Evolutionary conservation across 1,284 basidiomycete genomes (phyloP).

Genomic region (Vanrija humicola): DNA sequence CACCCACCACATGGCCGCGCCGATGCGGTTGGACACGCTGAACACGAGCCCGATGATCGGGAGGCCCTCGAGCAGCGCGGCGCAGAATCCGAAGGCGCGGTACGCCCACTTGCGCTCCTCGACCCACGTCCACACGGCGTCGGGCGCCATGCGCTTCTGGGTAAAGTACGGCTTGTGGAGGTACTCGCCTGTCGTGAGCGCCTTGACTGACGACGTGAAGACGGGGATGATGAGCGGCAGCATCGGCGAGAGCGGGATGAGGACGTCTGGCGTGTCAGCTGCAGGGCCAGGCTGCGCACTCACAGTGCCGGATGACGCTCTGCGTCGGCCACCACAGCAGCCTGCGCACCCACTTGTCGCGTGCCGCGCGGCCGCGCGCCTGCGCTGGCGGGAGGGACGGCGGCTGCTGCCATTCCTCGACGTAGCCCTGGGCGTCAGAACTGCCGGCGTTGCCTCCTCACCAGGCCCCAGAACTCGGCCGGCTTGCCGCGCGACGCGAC

Average conservation of each 20-base stretch:
- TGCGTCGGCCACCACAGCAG: constrained; percentile 55
- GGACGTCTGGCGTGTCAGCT: constrained; percentile 53
- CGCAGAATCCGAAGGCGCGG: constrained; percentile 74
- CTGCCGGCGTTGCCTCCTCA: constrained; percentile 4
- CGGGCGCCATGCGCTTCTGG: constrained; percentile 69
- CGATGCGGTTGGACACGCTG: constrained; percentile 76
- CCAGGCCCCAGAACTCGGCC: constrained; percentile 66
- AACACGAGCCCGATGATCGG: constrained; percentile 75
- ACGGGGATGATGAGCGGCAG: constrained; percentile 66
- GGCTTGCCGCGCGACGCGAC: constrained; percentile 72
- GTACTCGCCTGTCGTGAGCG: constrained; percentile 63
- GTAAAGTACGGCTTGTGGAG: constrained; percentile 75
- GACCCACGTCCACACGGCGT: constrained; percentile 67
- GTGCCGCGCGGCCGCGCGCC: constrained; percentile 18
- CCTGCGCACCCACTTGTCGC: constrained; percentile 44
- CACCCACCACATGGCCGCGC: constrained; percentile 76
- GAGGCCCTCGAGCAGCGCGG: constrained; percentile 69
- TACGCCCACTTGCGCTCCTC: constrained; percentile 86
- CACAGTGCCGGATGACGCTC: constrained; percentile 56
- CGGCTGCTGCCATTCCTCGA: constrained; percentile 77
- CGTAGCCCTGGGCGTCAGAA: constrained; percentile 57
- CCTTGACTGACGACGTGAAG: constrained; percentile 63
- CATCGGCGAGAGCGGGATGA: constrained; percentile 62
- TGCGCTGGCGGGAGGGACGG: constrained; percentile 50
- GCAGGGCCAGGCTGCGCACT: constrained; percentile 19